Conservation (phyloP, 192 early-diverging fungal genomes). For the Dissophora ornata region DNA sequence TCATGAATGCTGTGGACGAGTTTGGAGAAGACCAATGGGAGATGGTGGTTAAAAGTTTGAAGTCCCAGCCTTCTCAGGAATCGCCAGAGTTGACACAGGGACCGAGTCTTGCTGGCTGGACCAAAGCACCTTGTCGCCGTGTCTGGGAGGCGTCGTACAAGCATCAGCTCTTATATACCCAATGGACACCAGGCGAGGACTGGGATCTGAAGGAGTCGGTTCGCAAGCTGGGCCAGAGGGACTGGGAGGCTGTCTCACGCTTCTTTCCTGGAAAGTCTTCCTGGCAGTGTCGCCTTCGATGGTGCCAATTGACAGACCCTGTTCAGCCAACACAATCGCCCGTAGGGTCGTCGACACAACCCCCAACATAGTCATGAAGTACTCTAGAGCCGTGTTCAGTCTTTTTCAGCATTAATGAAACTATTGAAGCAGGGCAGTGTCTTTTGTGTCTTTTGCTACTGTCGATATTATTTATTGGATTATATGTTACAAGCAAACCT, state of each 20-base stretch:
- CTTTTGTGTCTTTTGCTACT: too few species aligned
- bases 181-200: slow-evolving; percentile 34
- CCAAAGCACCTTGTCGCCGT: slow-evolving; percentile 45
- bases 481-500: slow-evolving; percentile 1
- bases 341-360: neutral
- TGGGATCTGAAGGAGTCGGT: slow-evolving; percentile 24
- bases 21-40: slow-evolving; percentile 43
- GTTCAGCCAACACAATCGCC: neutral
- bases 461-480: neutral
- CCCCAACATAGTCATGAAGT: neutral
- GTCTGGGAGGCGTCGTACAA: slow-evolving; percentile 50
- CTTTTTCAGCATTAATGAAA: too few species aligned
- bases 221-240: slow-evolving; percentile 3
- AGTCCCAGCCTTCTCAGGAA: slow-evolving; percentile 10
- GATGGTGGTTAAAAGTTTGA: slow-evolving; percentile 26
- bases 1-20: slow-evolving; percentile 43
- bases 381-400: neutral
- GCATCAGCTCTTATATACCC: slow-evolving; percentile 29
- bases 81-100: too few species aligned
- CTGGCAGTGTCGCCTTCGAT: slow-evolving; percentile 53
- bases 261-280: slow-evolving; percentile 47
- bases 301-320: slow-evolving; percentile 45
- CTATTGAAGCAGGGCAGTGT: too few species aligned
- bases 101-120: slow-evolving; percentile 19
- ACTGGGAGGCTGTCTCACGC: slow-evolving; percentile 24